Evolutionary conservation across 306 rosid genomes (phyloP), one percentile per base, ranked within the genome.

Genomic region (Bauhinia variegata): DNA sequence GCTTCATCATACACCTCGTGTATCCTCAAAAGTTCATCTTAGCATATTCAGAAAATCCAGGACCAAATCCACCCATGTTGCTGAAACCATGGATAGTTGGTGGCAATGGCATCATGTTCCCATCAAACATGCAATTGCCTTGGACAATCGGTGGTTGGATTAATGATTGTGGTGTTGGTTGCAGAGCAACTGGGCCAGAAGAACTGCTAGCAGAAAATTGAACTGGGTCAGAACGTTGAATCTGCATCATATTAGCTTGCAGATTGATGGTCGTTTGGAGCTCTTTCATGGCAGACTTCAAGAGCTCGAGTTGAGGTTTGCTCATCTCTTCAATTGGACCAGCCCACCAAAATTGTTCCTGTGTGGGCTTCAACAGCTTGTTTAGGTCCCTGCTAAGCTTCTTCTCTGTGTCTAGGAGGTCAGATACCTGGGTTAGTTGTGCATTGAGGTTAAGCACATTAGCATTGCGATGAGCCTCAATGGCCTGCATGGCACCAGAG

Each of bases 381-480:
- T 0, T 43, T 0, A 76, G 34, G 18, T 75, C 61, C 0, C 76
- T 47, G 0, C 16, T 9, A 0, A 18, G 44, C 16, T 43, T 76
- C 56, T 33, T 71, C 56, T 71, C 76, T 0, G 0, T 0, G 0
- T 75, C 85, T 0, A 80, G 8, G 0, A 34, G 50, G 5, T 4
- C 9, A 9, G 16, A 48, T 1, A 62, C 2, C 3, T 38, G 56
- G 1, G 72, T 61, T 7, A 80, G 60, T 5, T 62, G 69, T 0
- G 9, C 33, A 46, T 71, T 76, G 7, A 80, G 70, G 0, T 67
- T 79, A 15, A 43, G 61, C 32, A 80, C 61, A 1, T 58, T 68
- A 1, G 76, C 75, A 0, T 6, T 56, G 34, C 78, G 85, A 1
- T 62, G 81, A 8, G 73, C 78, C 38, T 76, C 79, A 0, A 76